Percentiles rank a stretch among this genome's conserved stretches.
Evolutionary conservation across 2,329 filamentous ascomycete genomes (phyloP).

Genomic region (Cladosporium austrohemisphaericum): DNA sequence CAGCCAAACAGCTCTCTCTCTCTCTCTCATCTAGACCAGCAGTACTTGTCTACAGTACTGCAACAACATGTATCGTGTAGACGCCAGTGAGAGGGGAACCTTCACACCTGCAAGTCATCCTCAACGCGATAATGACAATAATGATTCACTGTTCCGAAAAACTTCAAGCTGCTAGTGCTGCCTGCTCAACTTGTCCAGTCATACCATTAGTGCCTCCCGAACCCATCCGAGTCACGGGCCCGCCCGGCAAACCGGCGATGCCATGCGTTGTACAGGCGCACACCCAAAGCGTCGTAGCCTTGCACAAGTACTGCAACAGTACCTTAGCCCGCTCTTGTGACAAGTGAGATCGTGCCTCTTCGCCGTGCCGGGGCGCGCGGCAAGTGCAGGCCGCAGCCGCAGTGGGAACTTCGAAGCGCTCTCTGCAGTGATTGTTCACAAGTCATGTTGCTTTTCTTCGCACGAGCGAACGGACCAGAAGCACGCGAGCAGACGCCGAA

Average conservation of each 20-base stretch:
- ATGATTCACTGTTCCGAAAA: neutral
- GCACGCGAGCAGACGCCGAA: neutral
- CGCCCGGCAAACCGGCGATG: neutral
- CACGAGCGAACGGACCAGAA: neutral
- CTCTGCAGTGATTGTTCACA: neutral
- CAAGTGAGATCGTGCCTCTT: no score
- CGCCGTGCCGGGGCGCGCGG: no score
- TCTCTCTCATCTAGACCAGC: no score
- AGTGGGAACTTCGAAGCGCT: neutral
- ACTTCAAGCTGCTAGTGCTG: no score
- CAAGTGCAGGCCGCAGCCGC: neutral
- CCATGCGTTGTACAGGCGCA: neutral
- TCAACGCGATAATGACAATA: neutral
- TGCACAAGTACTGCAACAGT: no score
- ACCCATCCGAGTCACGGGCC: neutral
- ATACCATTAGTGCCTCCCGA: neutral
- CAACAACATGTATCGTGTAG: no score
- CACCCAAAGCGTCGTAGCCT: neutral
- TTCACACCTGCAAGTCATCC: neutral
- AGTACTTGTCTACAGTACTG: no score
- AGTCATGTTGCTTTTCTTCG: neutral
- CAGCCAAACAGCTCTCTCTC: slow-evolving; percentile 7
- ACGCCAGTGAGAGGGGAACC: no score
- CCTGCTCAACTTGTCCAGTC: neutral
- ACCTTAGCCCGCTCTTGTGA: no score